Evolutionary conservation across 176 grass and related monocot species (phyloP).

Genomic region (Echinochloa phyllopogon): DNA sequence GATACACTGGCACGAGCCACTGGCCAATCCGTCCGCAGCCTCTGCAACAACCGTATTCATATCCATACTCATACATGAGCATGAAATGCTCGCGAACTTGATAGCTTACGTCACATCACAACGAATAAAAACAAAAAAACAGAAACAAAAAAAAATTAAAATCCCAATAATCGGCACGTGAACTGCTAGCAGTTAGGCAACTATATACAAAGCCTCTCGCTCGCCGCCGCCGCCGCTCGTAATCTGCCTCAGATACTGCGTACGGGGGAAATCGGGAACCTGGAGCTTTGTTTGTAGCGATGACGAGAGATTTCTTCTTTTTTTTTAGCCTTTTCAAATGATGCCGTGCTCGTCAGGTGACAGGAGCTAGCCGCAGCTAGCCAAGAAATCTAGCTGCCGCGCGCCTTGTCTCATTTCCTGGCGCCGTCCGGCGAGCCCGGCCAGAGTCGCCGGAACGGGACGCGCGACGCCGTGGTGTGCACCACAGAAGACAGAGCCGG

Average conservation of each 20-base stretch:
- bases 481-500: constrained; percentile 13
- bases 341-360: not conserved
- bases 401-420: not conserved
- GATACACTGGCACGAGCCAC: not conserved
- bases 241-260: no score
- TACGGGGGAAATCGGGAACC: not conserved
- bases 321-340: no score
- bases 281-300: not conserved
- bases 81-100: not conserved
- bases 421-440: not conserved
- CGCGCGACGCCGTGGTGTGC: constrained; percentile 22
- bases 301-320: not conserved
- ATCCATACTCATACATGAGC: not conserved
- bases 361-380: no score
- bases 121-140: not conserved
- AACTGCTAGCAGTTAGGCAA: not conserved
- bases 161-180: not conserved
- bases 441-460: not conserved
- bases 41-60: constrained; percentile 25
- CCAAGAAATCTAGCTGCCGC: no score
- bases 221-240: no score
- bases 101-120: not conserved
- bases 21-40: not conserved
- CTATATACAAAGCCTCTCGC: no score
- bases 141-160: not conserved